Evolutionary conservation across 352 stramenopile species (phyloP), one percentile per base, ranked within the genome.

Genomic region (Pythium periplocum): DNA sequence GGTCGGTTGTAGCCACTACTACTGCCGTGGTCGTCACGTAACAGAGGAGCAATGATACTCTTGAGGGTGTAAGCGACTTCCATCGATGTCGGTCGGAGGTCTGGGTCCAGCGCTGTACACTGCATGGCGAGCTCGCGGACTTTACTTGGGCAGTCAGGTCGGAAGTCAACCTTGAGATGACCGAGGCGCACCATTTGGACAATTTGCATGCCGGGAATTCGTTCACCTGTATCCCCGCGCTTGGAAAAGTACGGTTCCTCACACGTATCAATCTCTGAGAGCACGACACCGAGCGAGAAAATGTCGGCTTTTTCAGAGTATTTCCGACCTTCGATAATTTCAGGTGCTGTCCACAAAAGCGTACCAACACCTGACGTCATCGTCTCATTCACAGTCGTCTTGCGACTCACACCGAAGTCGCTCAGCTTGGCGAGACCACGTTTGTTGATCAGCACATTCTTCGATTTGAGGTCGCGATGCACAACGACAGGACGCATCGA

Each of bases 281-380:
- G 61, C 45, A 93, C 80, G 37, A 95, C 79, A 36, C 86, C 87
- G 30, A 95, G 76, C 34, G 82, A 92, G 63, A 93, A 96, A 36
- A 96, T 83, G 53, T 96, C 87, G 11, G 85, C 83, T 51, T 90
- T 90, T 47, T 93, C 79, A 34, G 74, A 90, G 69, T 92, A 96
- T 37, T 87, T 84, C 40, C 88, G 78, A 56, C 82, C 82, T 53
- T 87, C 66, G 26, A 96, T 90, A 54, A 96, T 92, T 66, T 96
- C 87, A 2, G 87, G 86, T 0, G 86, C 86, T 11, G 84, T 94
- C 85, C 86, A 96, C 6, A 87, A 63, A 37, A 88, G 64, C 12
- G 82, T 96, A 11, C 85, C 85, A 8, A 86, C 80, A 11, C 87
- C 81, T 1, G 78, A 88, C 11, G 82, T 87, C 71, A 87, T 83